Conservation (phyloP, 2,329 filamentous ascomycete genomes). For the Hypoxylon rubiginosum region DNA sequence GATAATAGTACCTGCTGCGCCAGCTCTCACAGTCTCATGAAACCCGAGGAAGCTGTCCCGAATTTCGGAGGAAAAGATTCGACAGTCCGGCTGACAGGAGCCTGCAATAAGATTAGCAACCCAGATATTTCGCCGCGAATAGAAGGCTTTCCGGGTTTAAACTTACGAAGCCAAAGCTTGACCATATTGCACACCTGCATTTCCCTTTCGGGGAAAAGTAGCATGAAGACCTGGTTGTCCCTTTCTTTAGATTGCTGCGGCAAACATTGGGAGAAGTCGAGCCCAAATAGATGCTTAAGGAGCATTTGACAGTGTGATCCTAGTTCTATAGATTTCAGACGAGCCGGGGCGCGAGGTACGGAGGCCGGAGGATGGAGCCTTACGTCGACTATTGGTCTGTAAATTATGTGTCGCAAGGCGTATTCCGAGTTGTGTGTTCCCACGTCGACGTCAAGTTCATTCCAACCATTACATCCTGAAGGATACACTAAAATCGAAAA, state of each 20-base stretch:
- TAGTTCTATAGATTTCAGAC: conserved; percentile 10
- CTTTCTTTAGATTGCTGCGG: conserved; percentile 42
- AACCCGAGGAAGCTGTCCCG: conserved; percentile 47
- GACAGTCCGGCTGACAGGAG: conserved; percentile 45
- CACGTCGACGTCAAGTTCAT: conserved; percentile 32
- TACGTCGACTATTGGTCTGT: conserved; percentile 34
- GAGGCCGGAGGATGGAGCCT: conserved; percentile 42
- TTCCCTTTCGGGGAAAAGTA: conserved; percentile 46
- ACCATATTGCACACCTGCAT: conserved; percentile 42
- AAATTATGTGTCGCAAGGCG: conserved; percentile 47
- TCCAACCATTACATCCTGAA: conserved; percentile 43
- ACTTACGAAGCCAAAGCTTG: conserved; percentile 51
- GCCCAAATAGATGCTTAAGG: conserved; percentile 38
- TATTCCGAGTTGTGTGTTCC: conserved; percentile 24
- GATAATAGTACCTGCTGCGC: conserved; percentile 49
- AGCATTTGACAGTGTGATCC: conserved; percentile 35
- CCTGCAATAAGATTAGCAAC: conserved; percentile 36
- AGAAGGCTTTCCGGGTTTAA: conserved; percentile 8
- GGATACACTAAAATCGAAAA: conserved; percentile 52
- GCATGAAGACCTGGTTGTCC: conserved; percentile 48
- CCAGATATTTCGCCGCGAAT: neutral
- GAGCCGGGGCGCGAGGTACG: conserved; percentile 21
- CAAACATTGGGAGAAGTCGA: conserved; percentile 42
- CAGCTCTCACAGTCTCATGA: conserved; percentile 43
- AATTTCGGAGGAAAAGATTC: conserved; percentile 48